These are phyloP conservation scores for Skeletonema menzelii DNA, from an alignment of 108 stramenopile genomes.

Conservation along the genomic window DNA sequence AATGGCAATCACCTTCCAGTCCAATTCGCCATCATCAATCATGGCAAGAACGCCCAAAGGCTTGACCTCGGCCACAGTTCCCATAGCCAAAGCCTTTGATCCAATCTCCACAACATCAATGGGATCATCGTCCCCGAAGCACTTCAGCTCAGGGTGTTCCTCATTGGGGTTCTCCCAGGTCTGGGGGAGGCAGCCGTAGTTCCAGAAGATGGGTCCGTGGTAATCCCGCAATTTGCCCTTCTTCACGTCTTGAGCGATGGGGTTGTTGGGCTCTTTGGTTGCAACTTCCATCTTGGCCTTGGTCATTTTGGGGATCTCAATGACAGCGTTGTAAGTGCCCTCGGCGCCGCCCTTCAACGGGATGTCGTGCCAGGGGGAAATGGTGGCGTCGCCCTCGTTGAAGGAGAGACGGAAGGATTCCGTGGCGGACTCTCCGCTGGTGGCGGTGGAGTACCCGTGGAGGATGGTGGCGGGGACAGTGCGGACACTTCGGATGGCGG, in stretches of 20 bases:
- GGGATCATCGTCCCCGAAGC: slow-evolving; percentile 98
- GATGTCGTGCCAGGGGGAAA: slow-evolving; percentile 92
- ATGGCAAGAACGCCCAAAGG: slow-evolving; percentile 97
- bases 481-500: slow-evolving; percentile 25
- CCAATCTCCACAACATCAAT: slow-evolving; percentile 99
- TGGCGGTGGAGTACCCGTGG: slow-evolving; percentile 56
- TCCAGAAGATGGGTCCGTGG: slow-evolving; percentile 99
- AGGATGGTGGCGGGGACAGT: slow-evolving; percentile 49
- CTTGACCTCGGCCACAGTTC: slow-evolving; percentile 94
- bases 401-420: slow-evolving; percentile 87
- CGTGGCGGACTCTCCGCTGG: slow-evolving; percentile 68
- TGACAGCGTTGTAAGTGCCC: slow-evolving; percentile 91
- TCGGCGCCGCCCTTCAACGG: slow-evolving; percentile 57
- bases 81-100: slow-evolving; percentile 69
- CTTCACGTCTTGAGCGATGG: slow-evolving; percentile 98
- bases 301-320: slow-evolving; percentile 98
- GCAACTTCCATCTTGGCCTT: slow-evolving; percentile 99
- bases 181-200: slow-evolving; percentile 99
- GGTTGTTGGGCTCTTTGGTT: slow-evolving; percentile 95
- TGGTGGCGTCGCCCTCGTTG: slow-evolving; percentile 57
- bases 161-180: slow-evolving; percentile 93
- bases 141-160: slow-evolving; percentile 92
- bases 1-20: slow-evolving; percentile 98
- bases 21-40: slow-evolving; percentile 99
- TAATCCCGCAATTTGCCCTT: slow-evolving; percentile 98